A percentile compares a stretch with the other conserved stretches of the same genome.
These are phyloP conservation scores for Neoboletus brunneissimus DNA, from an alignment of 768 basidiomycete genomes.

Conservation along the genomic window DNA sequence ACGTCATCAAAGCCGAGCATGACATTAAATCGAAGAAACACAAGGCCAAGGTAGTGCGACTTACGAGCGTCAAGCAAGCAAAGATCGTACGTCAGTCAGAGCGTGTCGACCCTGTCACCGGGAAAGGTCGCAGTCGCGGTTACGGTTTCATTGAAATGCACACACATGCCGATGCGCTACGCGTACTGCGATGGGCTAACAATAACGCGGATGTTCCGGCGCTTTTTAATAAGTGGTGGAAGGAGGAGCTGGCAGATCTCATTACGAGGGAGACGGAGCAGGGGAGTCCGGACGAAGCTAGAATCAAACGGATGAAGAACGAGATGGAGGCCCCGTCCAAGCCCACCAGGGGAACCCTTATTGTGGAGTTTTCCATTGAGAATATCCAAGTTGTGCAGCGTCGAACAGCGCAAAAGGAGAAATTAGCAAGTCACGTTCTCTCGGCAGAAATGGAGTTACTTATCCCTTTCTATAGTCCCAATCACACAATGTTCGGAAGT, in stretches of 20 bases:
- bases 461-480: constrained; percentile 4
- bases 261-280: constrained; percentile 52
- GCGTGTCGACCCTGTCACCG: constrained; percentile 84
- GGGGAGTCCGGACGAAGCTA: constrained; percentile 45
- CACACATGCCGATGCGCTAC: constrained; percentile 84
- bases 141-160: constrained; percentile 95
- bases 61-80: constrained; percentile 71
- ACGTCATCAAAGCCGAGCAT: constrained; percentile 24
- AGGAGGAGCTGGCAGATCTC: constrained; percentile 65
- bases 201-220: constrained; percentile 68
- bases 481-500: constrained; percentile 1
- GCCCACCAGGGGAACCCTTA: constrained; percentile 50
- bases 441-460: background rate
- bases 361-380: constrained; percentile 97
- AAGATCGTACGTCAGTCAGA: constrained; percentile 91
- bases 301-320: constrained; percentile 58
- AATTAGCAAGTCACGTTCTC: constrained; percentile 13
- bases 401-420: constrained; percentile 53
- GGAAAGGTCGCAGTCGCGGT: constrained; percentile 85
- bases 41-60: constrained; percentile 28
- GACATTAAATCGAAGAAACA: constrained; percentile 25
- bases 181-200: constrained; percentile 92
- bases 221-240: constrained; percentile 83
- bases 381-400: constrained; percentile 87
- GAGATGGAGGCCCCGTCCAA: constrained; percentile 44